Evolutionary conservation across 305 asterid species (phyloP), one percentile per base, ranked within the genome.

Genomic region (Solanum hybrid): DNA sequence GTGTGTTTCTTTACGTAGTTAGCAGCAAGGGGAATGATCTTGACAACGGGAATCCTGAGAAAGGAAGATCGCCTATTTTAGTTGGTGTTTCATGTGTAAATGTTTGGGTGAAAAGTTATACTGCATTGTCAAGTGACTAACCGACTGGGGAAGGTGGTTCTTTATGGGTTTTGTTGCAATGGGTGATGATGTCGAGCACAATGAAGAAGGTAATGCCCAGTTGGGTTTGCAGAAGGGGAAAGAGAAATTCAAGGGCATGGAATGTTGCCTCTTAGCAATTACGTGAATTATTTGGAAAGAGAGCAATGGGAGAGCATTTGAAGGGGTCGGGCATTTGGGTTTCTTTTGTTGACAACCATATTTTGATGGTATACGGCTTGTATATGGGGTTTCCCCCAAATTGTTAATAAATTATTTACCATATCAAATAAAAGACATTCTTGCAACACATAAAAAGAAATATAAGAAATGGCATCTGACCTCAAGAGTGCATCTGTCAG

Each of bases 401-500:
- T 76, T 76, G 40, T 76, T 76, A 33, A 76, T 16, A 33, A 33
- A 76, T 78, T 78, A 35, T 78, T 35, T 78, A 78, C 57, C 57
- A 35, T n/a, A 36, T 35, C 31, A 78, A 78, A 35, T 35, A 20
- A 78, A 22, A 39, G 14, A 20, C 1, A 78, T 46, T 71, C 29
- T 29, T 88, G 82, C 89, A 88, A 76, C 36, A 85, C 80, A 34
- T 12, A 20, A 29, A 71, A 76, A 40, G 61, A 20, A 82, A 84
- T 20, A 36, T 28, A 90, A 86, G 90, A 80, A 64, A 69, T 84
- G 83, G 90, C 57, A 91, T 89, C 93, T 86, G 81, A 96, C 99
- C 99, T 95, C 93, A 97, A 93, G 90, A 97, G 93, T 87, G 95
- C 94, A 93, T 97, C 97, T 89, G 94, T 94, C 75, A 97, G 93